These are phyloP conservation scores for Daldinia loculata DNA, from an alignment of 495 filamentous ascomycete species.

Conservation along the genomic window DNA sequence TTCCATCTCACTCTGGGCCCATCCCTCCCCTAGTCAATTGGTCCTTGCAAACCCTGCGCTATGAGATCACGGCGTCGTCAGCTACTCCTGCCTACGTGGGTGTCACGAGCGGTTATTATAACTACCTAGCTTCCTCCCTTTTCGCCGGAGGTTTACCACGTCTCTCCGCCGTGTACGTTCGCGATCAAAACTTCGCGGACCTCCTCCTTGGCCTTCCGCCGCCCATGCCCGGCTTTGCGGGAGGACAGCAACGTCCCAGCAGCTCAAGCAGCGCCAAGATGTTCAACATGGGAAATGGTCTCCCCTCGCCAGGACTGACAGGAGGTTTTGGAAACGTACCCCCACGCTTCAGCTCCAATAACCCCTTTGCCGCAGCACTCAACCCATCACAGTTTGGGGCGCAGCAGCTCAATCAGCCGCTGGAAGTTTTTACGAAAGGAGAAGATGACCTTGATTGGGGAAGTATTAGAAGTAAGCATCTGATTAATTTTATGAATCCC, in stretches of 20 bases:
- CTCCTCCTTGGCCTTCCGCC: conserved; percentile 70
- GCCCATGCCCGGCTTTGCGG: conserved; percentile 62
- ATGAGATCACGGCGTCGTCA: conserved; percentile 76
- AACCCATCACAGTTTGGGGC: conserved; percentile 45
- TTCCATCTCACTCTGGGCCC: conserved; percentile 61
- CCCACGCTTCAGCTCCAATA: conserved; percentile 59
- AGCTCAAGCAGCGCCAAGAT: conserved; percentile 46
- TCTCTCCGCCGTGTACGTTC: conserved; percentile 81
- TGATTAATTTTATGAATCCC: not conserved
- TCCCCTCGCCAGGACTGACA: conserved; percentile 38
- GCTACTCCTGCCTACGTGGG: conserved; percentile 64
- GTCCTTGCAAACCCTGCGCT: conserved; percentile 75
- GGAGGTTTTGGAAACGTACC: conserved; percentile 29
- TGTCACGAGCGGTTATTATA: conserved; percentile 77
- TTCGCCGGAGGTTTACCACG: conserved; percentile 76
- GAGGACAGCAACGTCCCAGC: conserved; percentile 49
- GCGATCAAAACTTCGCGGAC: conserved; percentile 82
- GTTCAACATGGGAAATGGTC: conserved; percentile 34
- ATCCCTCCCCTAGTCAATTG: conserved; percentile 71
- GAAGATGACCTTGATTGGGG: conserved; percentile 88
- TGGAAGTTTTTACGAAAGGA: conserved; percentile 87
- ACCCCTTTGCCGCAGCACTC: conserved; percentile 57
- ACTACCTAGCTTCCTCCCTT: conserved; percentile 83
- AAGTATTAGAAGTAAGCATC: conserved; percentile 57
- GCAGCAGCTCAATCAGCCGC: conserved; percentile 63